phyloP scores from a whole-genome alignment of 1,284 basidiomycete species.

The Naganishia liquefaciens region DNA sequence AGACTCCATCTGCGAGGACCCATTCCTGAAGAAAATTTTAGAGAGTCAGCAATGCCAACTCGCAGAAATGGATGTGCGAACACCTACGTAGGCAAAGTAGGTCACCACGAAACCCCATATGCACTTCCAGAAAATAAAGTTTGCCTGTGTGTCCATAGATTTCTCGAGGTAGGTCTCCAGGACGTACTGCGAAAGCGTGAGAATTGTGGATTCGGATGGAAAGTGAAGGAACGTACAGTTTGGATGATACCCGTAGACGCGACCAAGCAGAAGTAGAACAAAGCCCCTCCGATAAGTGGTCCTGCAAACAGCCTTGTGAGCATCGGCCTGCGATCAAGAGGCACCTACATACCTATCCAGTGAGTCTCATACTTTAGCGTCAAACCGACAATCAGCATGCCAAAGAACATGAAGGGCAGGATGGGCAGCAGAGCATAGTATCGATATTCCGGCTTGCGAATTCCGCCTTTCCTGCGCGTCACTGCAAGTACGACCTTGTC shows the following conservation, averaged over 20 bases:
- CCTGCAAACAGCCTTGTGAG: conserved; percentile 9
- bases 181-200: conserved; percentile 42
- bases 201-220: conserved; percentile 26
- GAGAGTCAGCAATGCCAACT: neutral
- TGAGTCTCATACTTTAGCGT: conserved; percentile 41
- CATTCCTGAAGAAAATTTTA: conserved; percentile 35
- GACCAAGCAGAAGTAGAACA: conserved; percentile 46
- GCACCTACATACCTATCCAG: conserved; percentile 44
- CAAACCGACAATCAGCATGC: conserved; percentile 45
- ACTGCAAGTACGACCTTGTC: conserved; percentile 45
- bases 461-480: conserved; percentile 39
- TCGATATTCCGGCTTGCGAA: conserved; percentile 51
- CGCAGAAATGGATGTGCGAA: neutral
- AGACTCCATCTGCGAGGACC: conserved; percentile 40
- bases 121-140: conserved; percentile 53
- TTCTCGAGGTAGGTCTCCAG: conserved; percentile 47
- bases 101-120: conserved; percentile 50
- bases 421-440: conserved; percentile 45
- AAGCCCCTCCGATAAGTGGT: conserved; percentile 45
- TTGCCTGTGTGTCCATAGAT: conserved; percentile 48
- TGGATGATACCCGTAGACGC: conserved; percentile 40
- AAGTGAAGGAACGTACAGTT: conserved; percentile 29
- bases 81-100: conserved; percentile 45
- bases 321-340: neutral
- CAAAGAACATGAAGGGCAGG: conserved; percentile 44